Evolutionary conservation across 805 yeast species (phyloP), one percentile per base, ranked within the genome.

Genomic region (Ogataea zsoltii): DNA sequence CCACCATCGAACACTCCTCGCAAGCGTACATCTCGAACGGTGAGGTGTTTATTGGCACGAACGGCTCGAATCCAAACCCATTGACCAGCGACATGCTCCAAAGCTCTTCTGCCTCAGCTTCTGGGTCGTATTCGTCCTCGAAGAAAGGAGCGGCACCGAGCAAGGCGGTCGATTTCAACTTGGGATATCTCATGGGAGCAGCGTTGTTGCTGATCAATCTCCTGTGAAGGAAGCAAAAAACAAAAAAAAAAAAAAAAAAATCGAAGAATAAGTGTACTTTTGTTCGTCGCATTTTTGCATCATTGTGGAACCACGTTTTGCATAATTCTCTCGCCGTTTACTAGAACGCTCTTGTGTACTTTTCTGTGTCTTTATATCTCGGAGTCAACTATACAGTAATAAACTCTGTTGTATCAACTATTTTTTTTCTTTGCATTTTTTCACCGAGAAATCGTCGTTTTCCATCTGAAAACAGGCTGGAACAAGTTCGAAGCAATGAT

Each of bases 401-500:
- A n/a, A n/a, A n/a, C n/a, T n/a, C n/a, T n/a, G n/a, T n/a, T n/a
- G n/a, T n/a, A n/a, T n/a, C n/a, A n/a, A n/a, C n/a, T n/a, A n/a
- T n/a, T n/a, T n/a, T n/a, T n/a, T n/a, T n/a, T n/a, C n/a, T n/a
- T n/a, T n/a, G n/a, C n/a, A n/a, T n/a, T n/a, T 13, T 28, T 11
- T 6, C 14, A 16, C 18, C 31, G 33, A 19, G 3, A 12, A 5
- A 14, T 13, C 58, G 48, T 58, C 51, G 17, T 62, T 62, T 47
- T 70, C 63, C 19, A 47, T 15, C 29, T 42, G 35, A 48, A 49
- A 29, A 31, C 31, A 4, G 57, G 53, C 26, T 50, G 50, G 34
- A 57, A 48, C 19, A 38, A 38, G 14, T 33, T 38, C 5, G 50
- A 43, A 1, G 57, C 56, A 19, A 82, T 79, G 13, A 79, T 69